Percentiles rank a stretch among this genome's conserved stretches.
Evolutionary conservation across 2,329 filamentous ascomycete species (phyloP).

Genomic region (Thielaviopsis euricoi): DNA sequence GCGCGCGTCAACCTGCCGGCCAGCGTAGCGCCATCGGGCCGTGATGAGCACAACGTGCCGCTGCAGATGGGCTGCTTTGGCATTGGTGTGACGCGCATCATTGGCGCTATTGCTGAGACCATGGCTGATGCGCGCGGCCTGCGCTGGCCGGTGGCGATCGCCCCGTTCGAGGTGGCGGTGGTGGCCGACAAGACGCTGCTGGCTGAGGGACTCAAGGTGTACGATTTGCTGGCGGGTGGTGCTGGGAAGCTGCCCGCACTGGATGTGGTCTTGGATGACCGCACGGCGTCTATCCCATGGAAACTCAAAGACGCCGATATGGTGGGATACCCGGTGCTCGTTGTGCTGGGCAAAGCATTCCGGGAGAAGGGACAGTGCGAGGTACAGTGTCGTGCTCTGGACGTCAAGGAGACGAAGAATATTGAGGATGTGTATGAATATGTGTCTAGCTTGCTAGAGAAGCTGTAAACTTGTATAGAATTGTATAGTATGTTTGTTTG

Average conservation of each 20-base stretch:
- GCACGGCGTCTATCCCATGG: constrained; percentile 53
- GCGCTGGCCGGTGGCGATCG: constrained; percentile 75
- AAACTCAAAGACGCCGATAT: constrained; percentile 83
- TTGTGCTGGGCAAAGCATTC: constrained; percentile 65
- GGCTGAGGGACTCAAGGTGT: constrained; percentile 38
- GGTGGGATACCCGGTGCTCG: constrained; percentile 69
- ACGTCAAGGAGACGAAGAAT: constrained; percentile 41
- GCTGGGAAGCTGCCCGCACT: constrained; percentile 18
- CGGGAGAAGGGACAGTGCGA: constrained; percentile 42
- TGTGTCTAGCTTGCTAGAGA: constrained; percentile 29
- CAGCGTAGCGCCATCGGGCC: constrained; percentile 2
- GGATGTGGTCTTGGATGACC: constrained; percentile 63
- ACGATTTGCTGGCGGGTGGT: constrained; percentile 36
- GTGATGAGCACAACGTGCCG: constrained; percentile 23
- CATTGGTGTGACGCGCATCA: constrained; percentile 80
- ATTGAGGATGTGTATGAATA: constrained; percentile 31
- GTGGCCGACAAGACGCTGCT: constrained; percentile 34
- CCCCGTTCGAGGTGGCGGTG: constrained; percentile 65
- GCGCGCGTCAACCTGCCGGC: constrained; percentile 36
- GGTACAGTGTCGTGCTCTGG: constrained; percentile 59
- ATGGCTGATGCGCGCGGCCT: constrained; percentile 56
- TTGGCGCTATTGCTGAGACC: constrained; percentile 69
- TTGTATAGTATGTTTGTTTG: neutral
- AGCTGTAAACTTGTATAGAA: constrained; percentile 25
- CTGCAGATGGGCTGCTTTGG: constrained; percentile 96